phyloP scores from a whole-genome alignment of 208 protist species.

The Leishmania mexicana region DNA sequence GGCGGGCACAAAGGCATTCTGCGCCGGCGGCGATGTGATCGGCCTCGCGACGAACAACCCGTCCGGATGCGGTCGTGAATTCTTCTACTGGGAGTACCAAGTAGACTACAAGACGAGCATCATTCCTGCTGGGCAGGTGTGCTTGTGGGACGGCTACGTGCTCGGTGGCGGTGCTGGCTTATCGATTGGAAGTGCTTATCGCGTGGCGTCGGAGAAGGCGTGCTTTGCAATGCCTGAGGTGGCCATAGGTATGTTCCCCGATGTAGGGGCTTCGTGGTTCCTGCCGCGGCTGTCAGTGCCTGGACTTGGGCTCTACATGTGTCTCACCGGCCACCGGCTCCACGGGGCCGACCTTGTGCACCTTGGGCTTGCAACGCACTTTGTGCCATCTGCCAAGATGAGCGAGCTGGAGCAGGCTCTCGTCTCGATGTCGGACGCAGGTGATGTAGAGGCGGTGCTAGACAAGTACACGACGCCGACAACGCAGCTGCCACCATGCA shows the following conservation, averaged over 20 bases:
- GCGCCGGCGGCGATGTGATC: slow-evolving; percentile 85
- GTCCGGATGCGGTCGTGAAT: slow-evolving; percentile 28
- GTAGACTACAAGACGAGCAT: slow-evolving; percentile 60
- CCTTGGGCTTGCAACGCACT: slow-evolving; percentile 83
- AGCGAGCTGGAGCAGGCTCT: slow-evolving; percentile 55
- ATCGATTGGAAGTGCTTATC: slow-evolving; percentile 67
- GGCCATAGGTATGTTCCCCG: slow-evolving; percentile 80
- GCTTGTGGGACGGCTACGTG: slow-evolving; percentile 83
- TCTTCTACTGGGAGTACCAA: slow-evolving; percentile 78
- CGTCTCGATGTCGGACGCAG: slow-evolving; percentile 34
- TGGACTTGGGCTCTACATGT: slow-evolving; percentile 77
- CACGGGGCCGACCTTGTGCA: slow-evolving; percentile 75
- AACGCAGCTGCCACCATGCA: slow-evolving; percentile 46
- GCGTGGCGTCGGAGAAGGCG: slow-evolving; percentile 81
- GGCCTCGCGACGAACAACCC: slow-evolving; percentile 38
- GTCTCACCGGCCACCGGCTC: slow-evolving; percentile 70
- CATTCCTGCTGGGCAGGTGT: slow-evolving; percentile 61
- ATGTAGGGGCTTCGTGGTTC: slow-evolving; percentile 79
- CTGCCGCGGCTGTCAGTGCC: slow-evolving; percentile 50
- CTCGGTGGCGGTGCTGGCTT: slow-evolving; percentile 85
- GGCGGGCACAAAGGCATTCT: slow-evolving; percentile 76
- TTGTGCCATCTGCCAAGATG: slow-evolving; percentile 57
- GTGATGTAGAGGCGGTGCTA: slow-evolving; percentile 47
- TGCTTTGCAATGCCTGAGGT: slow-evolving; percentile 89
- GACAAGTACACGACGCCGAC: slow-evolving; percentile 34